phyloP scores from a whole-genome alignment of 2,329 filamentous ascomycete species.

The Proliferodiscus dingleyae region DNA sequence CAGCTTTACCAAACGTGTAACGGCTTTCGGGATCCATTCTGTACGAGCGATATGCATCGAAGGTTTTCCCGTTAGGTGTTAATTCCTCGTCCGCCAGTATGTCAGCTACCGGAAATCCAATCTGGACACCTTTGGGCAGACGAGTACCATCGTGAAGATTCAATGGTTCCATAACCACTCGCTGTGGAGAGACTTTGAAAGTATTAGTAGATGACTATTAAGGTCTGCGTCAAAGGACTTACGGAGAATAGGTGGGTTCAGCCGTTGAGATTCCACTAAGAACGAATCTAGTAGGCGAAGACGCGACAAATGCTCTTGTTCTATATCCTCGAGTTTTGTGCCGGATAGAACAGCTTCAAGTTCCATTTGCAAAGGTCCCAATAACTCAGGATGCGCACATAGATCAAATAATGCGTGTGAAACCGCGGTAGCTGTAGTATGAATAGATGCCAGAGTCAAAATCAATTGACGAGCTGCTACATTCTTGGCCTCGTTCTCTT shows the following conservation, averaged over 20 bases:
- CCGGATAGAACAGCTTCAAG: background rate
- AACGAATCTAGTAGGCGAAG: background rate
- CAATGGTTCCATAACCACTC: slow-evolving; percentile 3
- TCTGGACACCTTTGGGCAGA: slow-evolving; percentile 1
- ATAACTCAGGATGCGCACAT: background rate
- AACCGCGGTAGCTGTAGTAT: background rate
- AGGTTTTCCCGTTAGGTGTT: background rate
- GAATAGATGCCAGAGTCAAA: background rate
- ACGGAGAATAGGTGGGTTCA: slow-evolving; percentile 2
- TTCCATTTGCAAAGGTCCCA: background rate
- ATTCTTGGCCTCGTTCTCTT: background rate
- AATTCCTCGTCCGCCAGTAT: background rate
- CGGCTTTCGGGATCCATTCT: background rate
- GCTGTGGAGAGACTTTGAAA: background rate
- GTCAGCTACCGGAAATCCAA: background rate
- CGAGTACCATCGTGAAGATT: background rate
- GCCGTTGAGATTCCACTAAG: background rate
- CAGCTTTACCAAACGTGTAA: background rate
- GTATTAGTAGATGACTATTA: background rate
- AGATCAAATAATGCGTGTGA: background rate
- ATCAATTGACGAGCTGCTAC: background rate
- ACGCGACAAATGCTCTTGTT: background rate
- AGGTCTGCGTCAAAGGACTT: background rate
- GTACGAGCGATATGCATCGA: background rate
- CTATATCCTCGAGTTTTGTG: background rate